Base-by-base conservation (phyloP, 305 asterid species). In the Fraxinus dipetala region DNA sequence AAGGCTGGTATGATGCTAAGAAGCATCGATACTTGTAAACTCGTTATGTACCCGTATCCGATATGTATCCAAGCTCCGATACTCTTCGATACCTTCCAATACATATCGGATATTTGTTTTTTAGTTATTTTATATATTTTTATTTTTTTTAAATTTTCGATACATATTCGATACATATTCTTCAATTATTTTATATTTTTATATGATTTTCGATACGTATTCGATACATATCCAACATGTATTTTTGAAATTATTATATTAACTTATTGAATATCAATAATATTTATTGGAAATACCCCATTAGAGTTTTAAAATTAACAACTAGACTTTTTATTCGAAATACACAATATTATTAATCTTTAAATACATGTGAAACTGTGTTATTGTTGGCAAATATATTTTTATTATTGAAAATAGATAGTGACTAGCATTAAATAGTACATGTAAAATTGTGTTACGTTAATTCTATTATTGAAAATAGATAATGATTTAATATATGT, bases 1-100 rank as follows among this genome's bases (percentile, higher is more conserved):
- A 80, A 80, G 63, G 48, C 6, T 56, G 14, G 31, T 80, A 81
- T 81, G 48, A 74, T 75, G 54, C 16, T 43, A 43, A 43, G 54
- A 43, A 43, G 54, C 54, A 43, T 43, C 16, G 54, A 43, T 43
- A 43, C 13, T 43, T 43, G 54, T 11, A 43, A 43, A 43, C 54
- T 43, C 4, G n/a, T 43, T 43, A 11, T 16, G 54, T 11, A 43
- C 48, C 13, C 1, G 14, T 40, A 40, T 10, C 11, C 10, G 48
- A 40, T 43, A 43, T 16, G 54, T 43, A 43, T 43, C 54, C 54
- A 43, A 43, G 54, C n/a, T 43, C n/a, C 54, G n/a, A 43, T 43
- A 43, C 54, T 43, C 54, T 43, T 43, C 4, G n/a, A 43, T 43
- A 11, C 54, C 54, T 11, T 43, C 54, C n/a, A 16, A 43, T 43